Conservation (phyloP, 2,329 filamentous ascomycete genomes). For the Sphaceloma murrayae region DNA sequence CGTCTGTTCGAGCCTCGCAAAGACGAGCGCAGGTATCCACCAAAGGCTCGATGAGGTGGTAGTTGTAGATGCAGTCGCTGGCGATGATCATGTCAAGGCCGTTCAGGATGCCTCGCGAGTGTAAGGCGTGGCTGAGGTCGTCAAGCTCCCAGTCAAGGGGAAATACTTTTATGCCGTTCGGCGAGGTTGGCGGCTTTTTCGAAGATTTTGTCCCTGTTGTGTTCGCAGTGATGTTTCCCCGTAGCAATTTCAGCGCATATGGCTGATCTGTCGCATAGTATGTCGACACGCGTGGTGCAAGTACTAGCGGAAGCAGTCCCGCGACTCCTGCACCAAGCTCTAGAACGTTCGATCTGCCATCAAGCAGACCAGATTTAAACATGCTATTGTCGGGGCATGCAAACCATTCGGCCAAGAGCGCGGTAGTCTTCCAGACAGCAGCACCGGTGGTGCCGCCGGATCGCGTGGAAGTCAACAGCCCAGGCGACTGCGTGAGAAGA, state of each 20-base stretch:
- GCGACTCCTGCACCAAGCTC: slow-evolving; percentile 88
- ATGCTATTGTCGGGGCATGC: slow-evolving; percentile 54
- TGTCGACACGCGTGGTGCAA: slow-evolving; percentile 50
- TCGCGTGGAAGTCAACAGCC: slow-evolving; percentile 66
- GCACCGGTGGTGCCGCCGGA: slow-evolving; percentile 65
- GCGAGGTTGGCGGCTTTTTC: background rate
- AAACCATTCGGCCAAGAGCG: slow-evolving; percentile 73
- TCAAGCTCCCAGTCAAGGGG: slow-evolving; percentile 75
- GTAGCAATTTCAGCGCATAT: slow-evolving; percentile 71
- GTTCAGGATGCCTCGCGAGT: slow-evolving; percentile 36
- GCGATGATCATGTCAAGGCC: slow-evolving; percentile 55
- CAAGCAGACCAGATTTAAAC: slow-evolving; percentile 46
- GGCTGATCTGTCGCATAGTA: slow-evolving; percentile 82
- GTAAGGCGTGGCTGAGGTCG: slow-evolving; percentile 37
- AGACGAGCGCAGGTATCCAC: slow-evolving; percentile 71
- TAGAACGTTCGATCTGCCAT: slow-evolving; percentile 50
- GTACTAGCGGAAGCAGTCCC: slow-evolving; percentile 61
- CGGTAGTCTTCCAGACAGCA: slow-evolving; percentile 85
- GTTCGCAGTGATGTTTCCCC: slow-evolving; percentile 64
- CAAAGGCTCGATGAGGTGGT: slow-evolving; percentile 69
- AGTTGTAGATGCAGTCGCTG: slow-evolving; percentile 94
- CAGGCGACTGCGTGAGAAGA: slow-evolving; percentile 72
- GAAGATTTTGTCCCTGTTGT: background rate
- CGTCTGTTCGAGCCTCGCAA: slow-evolving; percentile 50
- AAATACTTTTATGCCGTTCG: background rate